phyloP scores from a whole-genome alignment of 176 grass and related monocot species.

The Cenchrus purpureus region DNA sequence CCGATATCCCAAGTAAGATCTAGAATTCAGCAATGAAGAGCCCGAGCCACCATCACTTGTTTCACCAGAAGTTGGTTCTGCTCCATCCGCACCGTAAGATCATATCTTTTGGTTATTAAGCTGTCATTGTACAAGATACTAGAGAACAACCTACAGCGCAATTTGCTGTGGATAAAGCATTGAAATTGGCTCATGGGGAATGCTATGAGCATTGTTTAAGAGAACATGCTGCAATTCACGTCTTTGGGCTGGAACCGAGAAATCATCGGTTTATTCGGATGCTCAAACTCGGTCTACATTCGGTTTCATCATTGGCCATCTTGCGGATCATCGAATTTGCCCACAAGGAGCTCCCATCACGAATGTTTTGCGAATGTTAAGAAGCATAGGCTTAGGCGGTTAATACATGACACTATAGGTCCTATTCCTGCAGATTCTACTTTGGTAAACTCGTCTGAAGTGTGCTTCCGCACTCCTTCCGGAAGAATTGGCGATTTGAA shows the following conservation, averaged over 20 bases:
- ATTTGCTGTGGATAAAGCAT: slow-evolving; percentile 69
- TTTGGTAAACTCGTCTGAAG: slow-evolving; percentile 77
- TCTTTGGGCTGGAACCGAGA: slow-evolving; percentile 63
- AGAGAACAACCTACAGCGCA: slow-evolving; percentile 72
- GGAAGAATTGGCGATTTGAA: slow-evolving; percentile 54
- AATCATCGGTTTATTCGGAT: slow-evolving; percentile 40
- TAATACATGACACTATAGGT: slow-evolving; percentile 83
- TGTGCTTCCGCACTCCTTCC: slow-evolving; percentile 71
- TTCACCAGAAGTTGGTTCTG: slow-evolving; percentile 37
- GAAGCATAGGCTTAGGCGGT: slow-evolving; percentile 68
- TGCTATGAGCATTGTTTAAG: slow-evolving; percentile 72
- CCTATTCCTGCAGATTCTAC: slow-evolving; percentile 63
- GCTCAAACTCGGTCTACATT: slow-evolving; percentile 46
- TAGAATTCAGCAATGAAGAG: slow-evolving; percentile 33
- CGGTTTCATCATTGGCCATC: slow-evolving; percentile 63
- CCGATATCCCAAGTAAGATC: slow-evolving; percentile 26
- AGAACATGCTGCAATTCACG: slow-evolving; percentile 70
- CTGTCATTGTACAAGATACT: no score
- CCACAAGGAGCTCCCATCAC: slow-evolving; percentile 62
- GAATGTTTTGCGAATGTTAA: slow-evolving; percentile 76
- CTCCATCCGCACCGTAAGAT: slow-evolving; percentile 59
- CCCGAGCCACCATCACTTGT: slow-evolving; percentile 36
- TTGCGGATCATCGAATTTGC: slow-evolving; percentile 53
- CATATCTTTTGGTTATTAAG: slow-evolving; percentile 70
- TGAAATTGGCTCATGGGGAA: slow-evolving; percentile 54